These are phyloP conservation scores for Hsuehochloa calcarea DNA, from an alignment of 176 grass and related monocot species.

Conservation along the genomic window DNA sequence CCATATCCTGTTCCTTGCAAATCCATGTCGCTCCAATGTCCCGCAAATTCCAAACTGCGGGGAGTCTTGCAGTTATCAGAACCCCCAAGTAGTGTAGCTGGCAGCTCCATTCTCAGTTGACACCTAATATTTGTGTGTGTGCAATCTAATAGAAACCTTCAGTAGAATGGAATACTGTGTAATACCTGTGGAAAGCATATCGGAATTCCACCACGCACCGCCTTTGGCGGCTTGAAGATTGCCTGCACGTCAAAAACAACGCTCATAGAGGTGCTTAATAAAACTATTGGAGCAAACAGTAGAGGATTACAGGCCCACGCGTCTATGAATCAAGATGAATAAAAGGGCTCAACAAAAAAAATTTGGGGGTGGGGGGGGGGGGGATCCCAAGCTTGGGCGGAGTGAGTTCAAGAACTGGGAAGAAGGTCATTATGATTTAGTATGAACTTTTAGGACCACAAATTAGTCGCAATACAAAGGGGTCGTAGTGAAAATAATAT, in stretches of 20 bases:
- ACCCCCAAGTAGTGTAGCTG: background rate
- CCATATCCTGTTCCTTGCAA: slow-evolving; percentile 92
- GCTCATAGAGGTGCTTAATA: slow-evolving; percentile 2
- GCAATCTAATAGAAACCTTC: background rate
- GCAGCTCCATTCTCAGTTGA: background rate
- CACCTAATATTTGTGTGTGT: background rate
- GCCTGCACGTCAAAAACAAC: slow-evolving; percentile 50
- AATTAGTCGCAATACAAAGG: background rate
- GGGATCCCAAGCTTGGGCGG: background rate
- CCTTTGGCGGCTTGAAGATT: slow-evolving; percentile 76
- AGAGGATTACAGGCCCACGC: background rate
- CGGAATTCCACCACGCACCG: slow-evolving; percentile 85
- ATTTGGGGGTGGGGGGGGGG: no score
- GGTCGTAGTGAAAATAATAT: background rate
- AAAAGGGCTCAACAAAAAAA: background rate
- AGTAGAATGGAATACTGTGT: background rate
- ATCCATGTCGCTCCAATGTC: slow-evolving; percentile 80
- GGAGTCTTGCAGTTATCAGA: slow-evolving; percentile 7
- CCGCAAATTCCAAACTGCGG: slow-evolving; percentile 74
- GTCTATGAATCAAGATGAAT: background rate
- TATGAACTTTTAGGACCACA: slow-evolving; percentile 17
- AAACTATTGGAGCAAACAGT: background rate
- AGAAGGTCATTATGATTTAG: background rate
- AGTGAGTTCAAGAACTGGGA: background rate
- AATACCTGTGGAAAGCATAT: slow-evolving; percentile 92